Evolutionary conservation across 345 rosid genomes (phyloP).

Genomic region (Euphorbia lathyris): DNA sequence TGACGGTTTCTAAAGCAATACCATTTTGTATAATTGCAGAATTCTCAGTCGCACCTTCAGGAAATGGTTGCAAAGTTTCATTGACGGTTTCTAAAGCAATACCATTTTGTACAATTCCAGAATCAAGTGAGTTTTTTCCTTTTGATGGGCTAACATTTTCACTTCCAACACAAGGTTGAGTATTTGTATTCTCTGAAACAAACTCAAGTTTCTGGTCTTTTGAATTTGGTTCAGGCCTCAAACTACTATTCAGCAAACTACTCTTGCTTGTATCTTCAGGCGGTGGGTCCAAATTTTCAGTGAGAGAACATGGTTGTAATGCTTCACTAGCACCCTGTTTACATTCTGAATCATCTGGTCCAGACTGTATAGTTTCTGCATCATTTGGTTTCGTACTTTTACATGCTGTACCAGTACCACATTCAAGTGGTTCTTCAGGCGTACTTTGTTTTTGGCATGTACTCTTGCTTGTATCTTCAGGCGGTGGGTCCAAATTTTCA

Average conservation of each 20-base stretch:
- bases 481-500: conserved; percentile 9
- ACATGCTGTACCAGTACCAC: too few relatives aligned
- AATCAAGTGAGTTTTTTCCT: conserved; percentile 18
- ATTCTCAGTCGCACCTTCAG: conserved; percentile 19
- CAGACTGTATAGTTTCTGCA: too few relatives aligned
- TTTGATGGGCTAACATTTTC: conserved; percentile 16
- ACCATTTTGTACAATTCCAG: conserved; percentile 15
- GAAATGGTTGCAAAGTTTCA: conserved; percentile 14
- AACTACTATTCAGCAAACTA: background rate
- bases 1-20: conserved; percentile 10
- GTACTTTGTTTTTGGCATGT: too few relatives aligned
- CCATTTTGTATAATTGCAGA: conserved; percentile 18
- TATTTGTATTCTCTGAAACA: conserved; percentile 17
- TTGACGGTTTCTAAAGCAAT: conserved; percentile 12
- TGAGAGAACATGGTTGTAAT: background rate
- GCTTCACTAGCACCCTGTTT: too few relatives aligned
- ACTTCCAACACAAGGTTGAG: conserved; percentile 11
- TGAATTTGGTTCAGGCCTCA: conserved; percentile 2
- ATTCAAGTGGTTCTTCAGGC: too few relatives aligned
- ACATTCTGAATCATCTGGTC: too few relatives aligned
- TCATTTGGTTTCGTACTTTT: too few relatives aligned
- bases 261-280: conserved; percentile 19
- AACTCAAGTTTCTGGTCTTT: conserved; percentile 13
- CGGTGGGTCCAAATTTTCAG: conserved; percentile 11
- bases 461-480: conserved; percentile 18